Conservation (phyloP, 2,329 filamentous ascomycete species). For the Aspergillus spinulosporus region DNA sequence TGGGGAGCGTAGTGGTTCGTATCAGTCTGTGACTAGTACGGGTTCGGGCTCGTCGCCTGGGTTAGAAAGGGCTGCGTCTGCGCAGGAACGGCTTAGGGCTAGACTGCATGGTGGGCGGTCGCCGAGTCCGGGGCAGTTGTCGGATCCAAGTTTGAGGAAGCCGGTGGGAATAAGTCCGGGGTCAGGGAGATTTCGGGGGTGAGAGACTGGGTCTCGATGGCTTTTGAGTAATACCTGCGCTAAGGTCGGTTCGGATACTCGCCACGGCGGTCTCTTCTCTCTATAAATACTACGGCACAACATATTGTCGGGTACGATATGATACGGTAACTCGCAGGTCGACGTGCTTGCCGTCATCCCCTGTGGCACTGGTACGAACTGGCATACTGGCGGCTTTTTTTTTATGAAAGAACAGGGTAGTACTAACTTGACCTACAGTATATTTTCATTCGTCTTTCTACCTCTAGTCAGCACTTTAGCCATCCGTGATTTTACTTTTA, state of each 20-base stretch:
- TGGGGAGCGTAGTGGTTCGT: constrained; percentile 72
- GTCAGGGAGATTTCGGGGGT: constrained; percentile 18
- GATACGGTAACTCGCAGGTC: constrained; percentile 1
- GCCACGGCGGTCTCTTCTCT: background rate
- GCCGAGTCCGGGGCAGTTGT: constrained; percentile 33
- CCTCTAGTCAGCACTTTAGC: background rate
- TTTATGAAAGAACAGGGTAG: background rate
- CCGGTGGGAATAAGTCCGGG: constrained; percentile 30
- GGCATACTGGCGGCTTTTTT: background rate
- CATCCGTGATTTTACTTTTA: background rate
- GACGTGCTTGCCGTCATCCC: background rate
- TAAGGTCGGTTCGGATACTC: too few species aligned
- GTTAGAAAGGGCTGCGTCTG: constrained; percentile 45
- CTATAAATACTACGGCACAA: background rate
- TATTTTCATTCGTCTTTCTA: background rate
- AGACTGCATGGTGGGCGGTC: constrained; percentile 64
- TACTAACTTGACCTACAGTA: background rate
- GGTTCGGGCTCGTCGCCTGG: constrained; percentile 3
- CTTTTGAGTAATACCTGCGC: background rate
- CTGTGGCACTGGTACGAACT: background rate
- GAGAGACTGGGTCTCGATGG: background rate
- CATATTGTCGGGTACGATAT: constrained; percentile 4
- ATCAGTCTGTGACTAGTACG: constrained; percentile 54
- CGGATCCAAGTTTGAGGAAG: constrained; percentile 36
- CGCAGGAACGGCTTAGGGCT: constrained; percentile 80